Percentiles rank a stretch among this genome's conserved stretches.
Conservation (phyloP, 306 rosid genomes). For the Medicago ruthenica region DNA sequence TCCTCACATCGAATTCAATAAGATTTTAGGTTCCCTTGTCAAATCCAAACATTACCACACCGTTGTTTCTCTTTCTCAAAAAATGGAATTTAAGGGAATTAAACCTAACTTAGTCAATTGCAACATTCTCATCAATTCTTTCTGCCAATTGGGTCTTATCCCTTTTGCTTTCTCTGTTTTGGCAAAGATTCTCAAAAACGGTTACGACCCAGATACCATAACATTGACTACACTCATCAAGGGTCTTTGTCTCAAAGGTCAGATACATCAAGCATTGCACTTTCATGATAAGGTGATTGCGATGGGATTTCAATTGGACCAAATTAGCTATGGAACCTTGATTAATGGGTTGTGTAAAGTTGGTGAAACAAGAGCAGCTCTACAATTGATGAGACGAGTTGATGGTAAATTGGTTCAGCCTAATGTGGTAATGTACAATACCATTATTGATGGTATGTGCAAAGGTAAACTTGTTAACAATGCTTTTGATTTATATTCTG, state of each 20-base stretch:
- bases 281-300: slow-evolving; percentile 1
- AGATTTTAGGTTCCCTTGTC: too few relatives aligned
- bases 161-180: too few relatives aligned
- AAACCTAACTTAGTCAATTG: too few relatives aligned
- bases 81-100: too few relatives aligned
- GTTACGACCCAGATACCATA: too few relatives aligned
- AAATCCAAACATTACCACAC: too few relatives aligned
- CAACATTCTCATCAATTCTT: too few relatives aligned
- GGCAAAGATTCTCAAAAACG: too few relatives aligned
- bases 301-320: background rate
- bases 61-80: too few relatives aligned
- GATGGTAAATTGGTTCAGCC: background rate
- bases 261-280: background rate
- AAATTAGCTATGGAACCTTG: background rate
- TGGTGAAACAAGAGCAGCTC: background rate
- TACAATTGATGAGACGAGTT: background rate
- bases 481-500: too few relatives aligned
- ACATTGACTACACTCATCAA: background rate
- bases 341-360: slow-evolving; percentile 4
- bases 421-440: background rate
- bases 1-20: too few relatives aligned
- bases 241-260: background rate
- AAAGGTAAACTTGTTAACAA: slow-evolving; percentile 1
- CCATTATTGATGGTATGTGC: background rate
- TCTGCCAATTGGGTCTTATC: too few relatives aligned